These are phyloP conservation scores for Kluyveromyces sp. DNA, from an alignment of 1,139 yeast species.

Conservation along the genomic window DNA sequence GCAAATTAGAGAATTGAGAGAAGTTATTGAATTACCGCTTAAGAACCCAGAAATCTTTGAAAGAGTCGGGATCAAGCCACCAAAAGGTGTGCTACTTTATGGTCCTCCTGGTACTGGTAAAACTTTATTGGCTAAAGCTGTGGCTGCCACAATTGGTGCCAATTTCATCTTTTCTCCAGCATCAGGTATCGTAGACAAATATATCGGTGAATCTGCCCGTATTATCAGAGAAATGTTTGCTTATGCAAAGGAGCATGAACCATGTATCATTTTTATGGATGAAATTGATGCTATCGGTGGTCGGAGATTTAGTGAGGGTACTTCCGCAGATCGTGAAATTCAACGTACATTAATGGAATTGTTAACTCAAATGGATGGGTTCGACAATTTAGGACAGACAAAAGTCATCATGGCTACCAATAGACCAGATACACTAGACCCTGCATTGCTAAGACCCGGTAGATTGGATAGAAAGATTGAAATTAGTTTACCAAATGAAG, in stretches of 20 bases:
- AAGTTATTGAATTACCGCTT: constrained; percentile 93
- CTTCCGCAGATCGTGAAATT: constrained; percentile 97
- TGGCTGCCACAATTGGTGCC: constrained; percentile 97
- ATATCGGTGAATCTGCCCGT: constrained; percentile 97
- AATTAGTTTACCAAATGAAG: constrained; percentile 93
- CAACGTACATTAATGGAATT: constrained; percentile 98
- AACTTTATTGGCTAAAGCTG: constrained; percentile 92
- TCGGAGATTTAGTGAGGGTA: constrained; percentile 95
- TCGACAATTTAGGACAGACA: constrained; percentile 93
- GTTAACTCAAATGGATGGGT: constrained; percentile 98
- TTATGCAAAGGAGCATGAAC: constrained; percentile 96
- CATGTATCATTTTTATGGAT: constrained; percentile 98
- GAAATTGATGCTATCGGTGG: constrained; percentile 99
- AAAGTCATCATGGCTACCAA: constrained; percentile 99
- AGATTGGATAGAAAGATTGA: constrained; percentile 96
- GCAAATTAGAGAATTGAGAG: constrained; percentile 93
- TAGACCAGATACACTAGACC: constrained; percentile 97
- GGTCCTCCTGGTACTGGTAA: constrained; percentile 99
- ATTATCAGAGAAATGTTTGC: constrained; percentile 97
- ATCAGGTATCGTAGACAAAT: constrained; percentile 95
- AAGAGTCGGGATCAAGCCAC: constrained; percentile 96
- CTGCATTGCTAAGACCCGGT: constrained; percentile 98
- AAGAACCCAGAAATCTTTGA: constrained; percentile 94
- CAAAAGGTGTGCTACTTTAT: constrained; percentile 92
- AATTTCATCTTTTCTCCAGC: constrained; percentile 97